Evolutionary conservation across 164 flowering plant species (phyloP), one percentile per base, ranked within the genome.

Genomic region (Malania oleifera): DNA sequence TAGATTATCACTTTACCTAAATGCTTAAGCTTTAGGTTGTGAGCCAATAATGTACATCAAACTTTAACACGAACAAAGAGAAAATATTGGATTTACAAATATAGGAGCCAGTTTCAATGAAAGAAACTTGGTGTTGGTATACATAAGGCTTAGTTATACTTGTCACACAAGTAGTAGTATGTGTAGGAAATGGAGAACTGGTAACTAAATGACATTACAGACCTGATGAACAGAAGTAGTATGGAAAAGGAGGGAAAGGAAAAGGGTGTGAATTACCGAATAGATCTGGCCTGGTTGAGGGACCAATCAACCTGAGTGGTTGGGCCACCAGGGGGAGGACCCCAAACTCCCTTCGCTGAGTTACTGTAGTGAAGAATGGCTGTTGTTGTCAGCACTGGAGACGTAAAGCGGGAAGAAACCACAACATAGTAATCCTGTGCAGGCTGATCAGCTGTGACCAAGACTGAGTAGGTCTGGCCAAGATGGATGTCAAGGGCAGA

Each of bases 361-460:
- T 86, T 83, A 58, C 86, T 79, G 61, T 95, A 95, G 60, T 86
- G 95, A 51, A 95, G 91, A 61, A 88, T 55, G 19, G 96, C 81
- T 5, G 96, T 88, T 38, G 82, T 77, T 9, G 87, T 88, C 54
- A 91, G 96, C 7, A 90, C 85, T 0, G 58, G 83, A 20, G 63
- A 26, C 28, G 95, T 86, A 82, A 95, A 90, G 25, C 99, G 88
- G 0, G 97, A 68, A 20, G 99, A 95, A 20, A 81, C 87, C 1
- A 76, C 96, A 20, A 88, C 47, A 65, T 88, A 88, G 78, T 95
- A 95, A 40, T 95, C 97, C 54, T 74, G 58, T 10, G 83, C 57
- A 14, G 84, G 76, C 71, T 95, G 99, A 63, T 95, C 77, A 5
- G 95, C 89, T 0, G 91, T 86, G 73, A 95, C 93, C 65, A 95